Evolutionary conservation across 2,329 filamentous ascomycete genomes (phyloP), one percentile per base, ranked within the genome.

Genomic region (Chaetomium olivaceum): DNA sequence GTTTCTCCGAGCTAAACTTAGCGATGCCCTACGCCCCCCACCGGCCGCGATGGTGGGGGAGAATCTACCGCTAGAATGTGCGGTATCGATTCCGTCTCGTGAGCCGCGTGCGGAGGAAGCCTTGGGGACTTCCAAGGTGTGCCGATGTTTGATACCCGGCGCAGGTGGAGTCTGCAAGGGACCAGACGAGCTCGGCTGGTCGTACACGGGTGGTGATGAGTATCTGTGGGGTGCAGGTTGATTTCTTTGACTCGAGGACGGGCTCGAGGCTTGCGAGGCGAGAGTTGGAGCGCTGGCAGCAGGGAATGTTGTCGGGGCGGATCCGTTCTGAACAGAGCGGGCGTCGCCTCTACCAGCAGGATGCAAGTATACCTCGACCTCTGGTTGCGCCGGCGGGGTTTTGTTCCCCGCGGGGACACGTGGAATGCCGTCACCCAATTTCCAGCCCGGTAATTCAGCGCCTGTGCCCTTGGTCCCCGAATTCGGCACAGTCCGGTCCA

Each of bases 91-190:
- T 33, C 88, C 84, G 70, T 97, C 93, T 71, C 86, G 88, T n/a
- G 91, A 92, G 61, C 80, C 85, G 71, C 91, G 85, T 39, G 85
- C 80, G n/a, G 88, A 83, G 23, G 83, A 80, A 19, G 83, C 77
- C 77, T 89, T 91, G 8, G 93, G 93, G 0, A 97, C 92, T 77
- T 97, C 92, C 29, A 97, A 83, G 0, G 92, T 97, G 78, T 97
- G 91, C 70, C 93, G 88, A 67, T 97, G 92, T 76, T 90, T 90
- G 58, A 94, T 80, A 63, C 86, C 84, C 23, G 85, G 78, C 36
- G 82, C 80, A 16, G 82, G 81, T 9, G 70, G 86, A 80, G 48
- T 83, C 54, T 82, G 76, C 65, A 83, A 79, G 3, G 78, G 75
- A 39, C 79, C 79, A n/a, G 85, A 83, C 1, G 83, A 79, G 14